phyloP scores from a whole-genome alignment of 495 filamentous ascomycete genomes.

The Hypoxylon perforatum region DNA sequence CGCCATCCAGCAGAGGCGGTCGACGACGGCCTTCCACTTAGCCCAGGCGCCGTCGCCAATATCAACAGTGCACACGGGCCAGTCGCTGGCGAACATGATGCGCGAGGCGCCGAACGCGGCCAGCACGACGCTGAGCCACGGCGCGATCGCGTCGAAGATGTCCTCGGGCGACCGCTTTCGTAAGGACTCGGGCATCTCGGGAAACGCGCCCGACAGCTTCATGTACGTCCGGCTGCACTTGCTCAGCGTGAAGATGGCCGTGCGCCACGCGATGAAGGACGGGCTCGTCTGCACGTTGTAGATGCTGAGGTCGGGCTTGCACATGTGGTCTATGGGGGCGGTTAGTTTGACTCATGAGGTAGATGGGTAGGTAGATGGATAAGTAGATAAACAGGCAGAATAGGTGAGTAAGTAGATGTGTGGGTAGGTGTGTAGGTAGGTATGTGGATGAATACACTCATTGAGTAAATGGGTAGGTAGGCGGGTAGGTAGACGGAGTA shows the following conservation, averaged over 20 bases:
- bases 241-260: constrained; percentile 67
- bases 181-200: constrained; percentile 69
- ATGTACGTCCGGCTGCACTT: constrained; percentile 74
- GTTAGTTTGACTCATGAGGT: neutral
- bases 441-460: no score
- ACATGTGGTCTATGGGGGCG: constrained; percentile 76
- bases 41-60: constrained; percentile 66
- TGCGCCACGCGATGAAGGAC: constrained; percentile 67
- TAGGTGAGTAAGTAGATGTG: no score
- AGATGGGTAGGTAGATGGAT: no score
- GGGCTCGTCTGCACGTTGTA: constrained; percentile 62
- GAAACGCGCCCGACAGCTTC: constrained; percentile 88
- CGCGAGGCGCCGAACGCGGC: constrained; percentile 74
- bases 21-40: constrained; percentile 69
- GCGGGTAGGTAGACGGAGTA: neutral
- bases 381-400: no score
- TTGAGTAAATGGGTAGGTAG: no score
- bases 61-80: constrained; percentile 84
- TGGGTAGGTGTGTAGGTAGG: no score
- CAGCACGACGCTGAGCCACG: constrained; percentile 75
- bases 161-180: constrained; percentile 54
- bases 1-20: constrained; percentile 67
- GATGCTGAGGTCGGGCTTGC: constrained; percentile 80
- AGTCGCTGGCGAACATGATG: constrained; percentile 90
- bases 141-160: constrained; percentile 60